Evolutionary conservation across 1,284 basidiomycete species (phyloP), one percentile per base, ranked within the genome.

Genomic region (Tausonia pullulans): DNA sequence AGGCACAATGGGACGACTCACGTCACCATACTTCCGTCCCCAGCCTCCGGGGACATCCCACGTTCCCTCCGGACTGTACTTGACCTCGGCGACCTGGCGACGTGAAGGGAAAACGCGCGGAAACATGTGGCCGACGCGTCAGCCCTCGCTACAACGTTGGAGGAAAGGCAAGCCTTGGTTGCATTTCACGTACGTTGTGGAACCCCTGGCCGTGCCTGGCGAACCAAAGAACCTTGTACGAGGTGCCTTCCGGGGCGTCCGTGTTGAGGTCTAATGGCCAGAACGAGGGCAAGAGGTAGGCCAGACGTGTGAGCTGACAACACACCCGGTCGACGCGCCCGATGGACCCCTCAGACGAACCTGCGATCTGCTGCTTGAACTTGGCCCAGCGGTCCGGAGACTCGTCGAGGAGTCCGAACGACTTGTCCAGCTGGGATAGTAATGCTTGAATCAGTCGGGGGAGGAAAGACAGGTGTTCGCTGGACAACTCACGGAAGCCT

Each of bases 161-260:
- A 27, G 27, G 27, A 27, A 27, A 27, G 27, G 27, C 27, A 27
- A 27, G 27, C 27, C 27, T 27, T 27, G 27, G 27, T 27, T 27
- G 27, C 27, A 27, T 27, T 27, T 27, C 27, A 27, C 27, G 27
- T 2, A 27, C 27, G 27, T 27, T 27, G 27, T 27, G 27, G 27
- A 27, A 27, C 4, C 60, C 55, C n/a, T 62, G 60, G 39, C 60
- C 64, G 45, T 66, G 61, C 27, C 65, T 56, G 11, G 44, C 65
- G 43, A 66, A 60, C 51, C 52, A 66, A 40, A 66, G 39, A 27
- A 66, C 51, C 55, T 66, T 66, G 52, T 66, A 66, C 44, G 40
- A 27, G n/a, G 48, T 45, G 4, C 65, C 65, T 11, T 54, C 57
- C 2, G 51, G 41, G 40, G 60, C 65, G 5, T 53, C 40, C 11